Evolutionary conservation across 2,329 filamentous ascomycete genomes (phyloP), one percentile per base, ranked within the genome.

Genomic region (Sporothrix euskadiensis): DNA sequence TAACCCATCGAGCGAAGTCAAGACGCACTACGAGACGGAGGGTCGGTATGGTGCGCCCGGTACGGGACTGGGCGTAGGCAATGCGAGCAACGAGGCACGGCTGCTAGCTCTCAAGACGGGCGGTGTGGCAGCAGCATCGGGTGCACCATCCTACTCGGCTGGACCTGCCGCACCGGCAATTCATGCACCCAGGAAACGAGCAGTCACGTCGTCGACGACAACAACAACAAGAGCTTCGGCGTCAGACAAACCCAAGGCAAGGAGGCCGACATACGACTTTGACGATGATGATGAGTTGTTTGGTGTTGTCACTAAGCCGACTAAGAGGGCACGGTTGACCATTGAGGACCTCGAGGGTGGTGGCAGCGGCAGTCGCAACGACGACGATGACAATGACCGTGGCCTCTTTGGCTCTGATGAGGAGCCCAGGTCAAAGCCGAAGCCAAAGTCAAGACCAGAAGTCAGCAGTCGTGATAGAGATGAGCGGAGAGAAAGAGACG

Each of bases 51-150:
- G 32, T 16, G 49, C 61, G 52, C 52, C 70, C 4, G 71, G 73
- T 26, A 73, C 68, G 1, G 73, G 73, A 5, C 66, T 73, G 16
- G 73, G 73, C 41, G 16, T 22, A 39, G 66, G 66, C 57, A 72
- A 66, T 30, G 71, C 72, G 1, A 61, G 72, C 63, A 79, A 81
- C 30, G 84, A 85, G 75, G 78, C 76, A 1, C 79, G 81, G 19
- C 78, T 84, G 32, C 78, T 79, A 16, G 78, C 77, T 9, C 78
- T 82, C 19, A 83, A 83, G 77, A 77, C 74, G 16, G 69, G 72
- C 14, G 22, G 54, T 22, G 65, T 72, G 35, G 57, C 68, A 2
- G n/a, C 73, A 7, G 26, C 59, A 10, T 19, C 54, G 26, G 22
- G 52, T 5, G 49, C 35, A 30, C 0, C 57, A 6, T 30, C 65